phyloP scores from a whole-genome alignment of 352 stramenopile genomes.

The Elongisporangium senticosum region DNA sequence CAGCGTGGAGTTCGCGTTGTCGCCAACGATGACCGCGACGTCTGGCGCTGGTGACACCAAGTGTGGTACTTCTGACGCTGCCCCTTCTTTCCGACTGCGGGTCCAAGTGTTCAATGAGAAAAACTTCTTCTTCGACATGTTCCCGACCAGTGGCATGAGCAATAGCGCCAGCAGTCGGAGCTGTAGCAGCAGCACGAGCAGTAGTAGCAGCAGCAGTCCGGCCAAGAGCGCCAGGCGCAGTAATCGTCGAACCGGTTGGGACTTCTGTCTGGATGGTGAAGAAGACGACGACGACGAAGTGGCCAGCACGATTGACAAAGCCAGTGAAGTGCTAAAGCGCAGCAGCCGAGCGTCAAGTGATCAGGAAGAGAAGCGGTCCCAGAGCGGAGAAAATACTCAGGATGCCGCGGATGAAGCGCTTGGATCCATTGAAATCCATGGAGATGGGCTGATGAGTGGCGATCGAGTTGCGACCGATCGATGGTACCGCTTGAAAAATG shows the following conservation, averaged over 20 bases:
- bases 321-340: background rate
- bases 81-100: conserved; percentile 11
- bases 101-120: conserved; percentile 69
- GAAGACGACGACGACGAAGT: background rate
- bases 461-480: conserved; percentile 32
- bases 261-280: background rate
- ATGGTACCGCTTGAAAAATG: conserved; percentile 52
- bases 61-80: conserved; percentile 6
- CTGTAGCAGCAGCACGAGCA: conserved; percentile 9
- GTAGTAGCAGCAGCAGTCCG: conserved; percentile 2
- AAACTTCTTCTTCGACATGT: conserved; percentile 86
- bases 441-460: background rate
- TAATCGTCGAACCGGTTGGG: background rate
- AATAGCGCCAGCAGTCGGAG: background rate
- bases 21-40: conserved; percentile 3
- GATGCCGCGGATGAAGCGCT: conserved; percentile 36
- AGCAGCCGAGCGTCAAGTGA: background rate
- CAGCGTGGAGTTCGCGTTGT: conserved; percentile 30
- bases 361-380: background rate
- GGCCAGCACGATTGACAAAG: background rate
- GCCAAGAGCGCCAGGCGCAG: background rate
- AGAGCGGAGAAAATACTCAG: background rate
- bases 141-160: conserved; percentile 20
- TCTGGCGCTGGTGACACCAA: background rate
- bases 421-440: conserved; percentile 46